Conservation (phyloP, 164 flowering plant species). For the Sextonia rubra region DNA sequence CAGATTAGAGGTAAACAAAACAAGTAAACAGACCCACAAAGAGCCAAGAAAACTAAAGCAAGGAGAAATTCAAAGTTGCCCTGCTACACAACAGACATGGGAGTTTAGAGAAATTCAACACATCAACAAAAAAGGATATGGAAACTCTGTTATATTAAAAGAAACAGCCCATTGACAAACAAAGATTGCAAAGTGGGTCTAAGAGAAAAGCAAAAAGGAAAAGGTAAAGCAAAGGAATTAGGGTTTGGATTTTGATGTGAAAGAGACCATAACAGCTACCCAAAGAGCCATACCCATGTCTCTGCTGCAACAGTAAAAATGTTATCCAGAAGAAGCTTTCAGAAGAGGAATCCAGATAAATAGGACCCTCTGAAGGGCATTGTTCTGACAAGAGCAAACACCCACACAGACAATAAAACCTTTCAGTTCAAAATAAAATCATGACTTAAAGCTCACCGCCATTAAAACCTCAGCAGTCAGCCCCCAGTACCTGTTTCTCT, state of each 20-base stretch:
- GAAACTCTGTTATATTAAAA: neutral
- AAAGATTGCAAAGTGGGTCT: neutral
- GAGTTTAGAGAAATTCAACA: conserved; percentile 17
- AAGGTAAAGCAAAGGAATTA: neutral
- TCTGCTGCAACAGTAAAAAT: neutral
- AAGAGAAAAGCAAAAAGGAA: neutral
- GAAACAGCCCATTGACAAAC: neutral
- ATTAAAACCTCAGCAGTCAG: conserved; percentile 1
- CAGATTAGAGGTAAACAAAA: conserved; percentile 26
- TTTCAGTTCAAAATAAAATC: neutral
- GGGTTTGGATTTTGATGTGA: conserved; percentile 1
- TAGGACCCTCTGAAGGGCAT: neutral
- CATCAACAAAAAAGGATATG: neutral
- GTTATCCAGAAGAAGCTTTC: neutral
- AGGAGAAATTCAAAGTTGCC: conserved; percentile 6
- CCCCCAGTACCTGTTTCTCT: neutral
- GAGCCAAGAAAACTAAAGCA: conserved; percentile 26
- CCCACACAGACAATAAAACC: neutral
- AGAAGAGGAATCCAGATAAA: neutral
- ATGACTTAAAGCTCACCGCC: neutral
- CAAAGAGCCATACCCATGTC: neutral
- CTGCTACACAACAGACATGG: conserved; percentile 34
- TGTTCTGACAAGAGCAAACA: neutral
- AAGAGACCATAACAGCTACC: conserved; percentile 1
- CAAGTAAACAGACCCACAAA: conserved; percentile 25